phyloP scores from a whole-genome alignment of 2,329 filamentous ascomycete genomes.

The Furcasterigmium furcatum region DNA sequence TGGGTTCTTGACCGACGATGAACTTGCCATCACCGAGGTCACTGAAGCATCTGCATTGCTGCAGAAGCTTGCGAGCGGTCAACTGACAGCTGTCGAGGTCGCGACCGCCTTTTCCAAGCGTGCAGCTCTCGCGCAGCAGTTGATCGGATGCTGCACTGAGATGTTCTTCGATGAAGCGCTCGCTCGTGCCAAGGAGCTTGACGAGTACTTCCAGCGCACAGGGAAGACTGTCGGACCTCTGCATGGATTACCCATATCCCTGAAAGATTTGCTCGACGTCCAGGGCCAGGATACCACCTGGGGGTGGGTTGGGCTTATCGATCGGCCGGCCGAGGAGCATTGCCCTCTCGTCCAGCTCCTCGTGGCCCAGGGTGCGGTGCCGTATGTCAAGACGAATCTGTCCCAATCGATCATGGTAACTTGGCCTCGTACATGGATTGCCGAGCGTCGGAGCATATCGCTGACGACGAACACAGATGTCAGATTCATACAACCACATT shows the following conservation, averaged over 20 bases:
- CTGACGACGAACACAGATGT: no score
- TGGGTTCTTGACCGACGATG: conserved; percentile 26
- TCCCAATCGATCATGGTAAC: no score
- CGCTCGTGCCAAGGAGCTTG: conserved; percentile 40
- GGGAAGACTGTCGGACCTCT: conserved; percentile 55
- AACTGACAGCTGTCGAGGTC: conserved; percentile 27
- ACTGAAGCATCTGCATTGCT: conserved; percentile 26
- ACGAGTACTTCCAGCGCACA: conserved; percentile 43
- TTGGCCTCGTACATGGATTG: no score
- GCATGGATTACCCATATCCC: conserved; percentile 61
- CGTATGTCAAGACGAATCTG: no score
- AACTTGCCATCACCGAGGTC: conserved; percentile 32
- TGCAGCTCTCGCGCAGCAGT: conserved; percentile 44
- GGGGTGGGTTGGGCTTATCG: no score
- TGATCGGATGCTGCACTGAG: conserved; percentile 21
- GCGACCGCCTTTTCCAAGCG: conserved; percentile 44
- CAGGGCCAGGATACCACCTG: conserved; percentile 43
- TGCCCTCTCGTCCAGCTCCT: no score
- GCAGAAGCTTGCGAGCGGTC: conserved; percentile 15
- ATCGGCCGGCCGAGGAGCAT: no score
- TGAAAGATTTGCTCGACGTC: conserved; percentile 71
- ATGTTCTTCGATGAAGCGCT: conserved; percentile 43
- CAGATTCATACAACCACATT: no score
- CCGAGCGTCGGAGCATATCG: no score
- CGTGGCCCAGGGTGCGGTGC: no score